Evolutionary conservation across 441 rosid genomes (phyloP).

Genomic region (Dalechampia spathulata): DNA sequence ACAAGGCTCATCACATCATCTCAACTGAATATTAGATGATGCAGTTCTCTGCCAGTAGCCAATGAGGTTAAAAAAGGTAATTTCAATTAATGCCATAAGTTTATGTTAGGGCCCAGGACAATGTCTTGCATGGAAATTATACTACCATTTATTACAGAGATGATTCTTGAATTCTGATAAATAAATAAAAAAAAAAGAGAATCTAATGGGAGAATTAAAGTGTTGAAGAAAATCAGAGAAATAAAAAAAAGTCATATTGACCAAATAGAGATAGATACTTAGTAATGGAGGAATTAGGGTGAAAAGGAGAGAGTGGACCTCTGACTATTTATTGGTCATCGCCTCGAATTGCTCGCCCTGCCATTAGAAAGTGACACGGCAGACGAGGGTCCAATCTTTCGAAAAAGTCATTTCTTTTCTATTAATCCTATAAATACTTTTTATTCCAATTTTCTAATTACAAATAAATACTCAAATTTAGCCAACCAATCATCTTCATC

Average conservation of each 20-base stretch:
- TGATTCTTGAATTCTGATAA: too few relatives aligned
- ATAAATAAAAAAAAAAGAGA: not conserved
- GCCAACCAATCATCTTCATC: too few relatives aligned
- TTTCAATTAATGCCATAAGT: too few relatives aligned
- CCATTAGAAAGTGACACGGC: slow-evolving; percentile 41
- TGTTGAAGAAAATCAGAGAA: not conserved
- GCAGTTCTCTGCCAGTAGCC: too few relatives aligned
- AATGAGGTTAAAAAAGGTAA: too few relatives aligned
- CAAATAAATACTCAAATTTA: too few relatives aligned
- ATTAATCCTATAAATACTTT: too few relatives aligned
- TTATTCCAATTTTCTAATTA: too few relatives aligned
- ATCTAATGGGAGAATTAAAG: not conserved
- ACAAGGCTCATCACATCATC: slow-evolving; percentile 21
- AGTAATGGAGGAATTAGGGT: slow-evolving; percentile 16
- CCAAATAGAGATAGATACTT: slow-evolving; percentile 4
- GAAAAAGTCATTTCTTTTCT: slow-evolving; percentile 1
- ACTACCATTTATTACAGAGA: too few relatives aligned
- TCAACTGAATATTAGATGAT: too few relatives aligned
- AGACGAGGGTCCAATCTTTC: slow-evolving; percentile 37
- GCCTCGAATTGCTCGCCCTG: slow-evolving; percentile 41
- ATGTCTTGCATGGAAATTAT: too few relatives aligned
- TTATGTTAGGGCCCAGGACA: too few relatives aligned
- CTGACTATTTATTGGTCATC: slow-evolving; percentile 37
- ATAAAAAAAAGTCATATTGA: slow-evolving; percentile 17
- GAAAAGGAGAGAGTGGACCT: slow-evolving; percentile 35